Evolutionary conservation across 306 rosid species (phyloP), one percentile per base, ranked within the genome.

Genomic region (Adenanthera pavonina): DNA sequence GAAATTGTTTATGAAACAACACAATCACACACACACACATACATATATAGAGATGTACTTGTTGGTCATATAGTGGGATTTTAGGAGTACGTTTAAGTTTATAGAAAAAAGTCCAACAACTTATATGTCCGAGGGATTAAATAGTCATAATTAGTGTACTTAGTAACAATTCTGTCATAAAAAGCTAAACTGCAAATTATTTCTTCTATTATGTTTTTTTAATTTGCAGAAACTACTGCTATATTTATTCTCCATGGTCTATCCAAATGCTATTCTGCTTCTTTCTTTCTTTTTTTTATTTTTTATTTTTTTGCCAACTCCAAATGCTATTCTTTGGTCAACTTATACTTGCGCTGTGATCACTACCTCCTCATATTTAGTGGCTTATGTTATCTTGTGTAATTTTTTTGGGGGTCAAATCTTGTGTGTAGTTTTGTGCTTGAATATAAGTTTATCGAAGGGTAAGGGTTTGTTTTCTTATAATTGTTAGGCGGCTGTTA

Each of bases 1-100:
- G 11, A 11, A 46, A 46, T 46, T 1, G 56, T 83, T 72, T 46
- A 44, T 62, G n/a, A 40, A 75, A 74, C 25, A 51, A 60, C 57
- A 51, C 17, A 3, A 1, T 51, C 3, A 4, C 56, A 4, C 57
- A 15, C 57, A 15, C 19, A 14, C 17, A 15, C 7, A 51, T 4
- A 6, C 25, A 33, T 12, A 12, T 2, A 33, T 34, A 36, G 40
- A 48, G 52, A 46, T 3, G 8, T 51, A 51, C 15, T 19, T 33
- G 14, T 33, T 61, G 41, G 35, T 30, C 17, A 10, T 33, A 51
- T 51, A 51, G 7, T 14, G 19, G 19, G 19, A 51, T 51, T 51
- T 17, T 5, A 14, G 5, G 3, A 8, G 46, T 41, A 6, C 46
- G 5, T 41, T 41, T 25, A 25, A 41, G 7, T 7, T 41, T 41